Evolutionary conservation across 768 basidiomycete genomes (phyloP).

Genomic region (Holtermanniella nyarrowii): DNA sequence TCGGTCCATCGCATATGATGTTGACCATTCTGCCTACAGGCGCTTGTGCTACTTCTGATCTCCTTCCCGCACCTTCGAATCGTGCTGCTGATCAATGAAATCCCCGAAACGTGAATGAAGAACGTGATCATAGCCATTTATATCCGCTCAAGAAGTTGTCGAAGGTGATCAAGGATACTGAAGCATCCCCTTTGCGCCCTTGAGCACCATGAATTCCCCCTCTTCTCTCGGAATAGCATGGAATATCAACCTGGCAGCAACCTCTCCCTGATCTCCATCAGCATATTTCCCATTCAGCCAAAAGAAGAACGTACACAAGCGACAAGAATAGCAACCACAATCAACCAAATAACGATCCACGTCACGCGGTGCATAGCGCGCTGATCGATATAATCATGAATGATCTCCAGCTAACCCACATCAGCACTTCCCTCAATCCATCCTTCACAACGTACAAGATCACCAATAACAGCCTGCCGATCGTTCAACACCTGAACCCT

Average conservation of each 20-base stretch:
- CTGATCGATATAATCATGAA: constrained; percentile 86
- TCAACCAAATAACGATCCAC: constrained; percentile 74
- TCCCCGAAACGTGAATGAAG: too few relatives aligned
- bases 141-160: too few relatives aligned
- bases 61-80: too few relatives aligned
- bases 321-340: constrained; percentile 78
- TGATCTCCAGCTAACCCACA: constrained; percentile 64
- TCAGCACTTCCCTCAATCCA: constrained; percentile 13
- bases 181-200: constrained; percentile 1
- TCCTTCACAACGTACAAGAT: constrained; percentile 52
- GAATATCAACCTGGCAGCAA: constrained; percentile 33
- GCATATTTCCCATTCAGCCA: constrained; percentile 2
- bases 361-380: constrained; percentile 85
- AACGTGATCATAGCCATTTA: too few relatives aligned
- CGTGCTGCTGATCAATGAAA: too few relatives aligned
- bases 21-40: too few relatives aligned
- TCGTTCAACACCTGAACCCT: constrained; percentile 80
- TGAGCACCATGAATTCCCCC: constrained; percentile 23
- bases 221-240: constrained; percentile 21
- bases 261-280: constrained; percentile 28
- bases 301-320: constrained; percentile 50
- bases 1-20: too few relatives aligned
- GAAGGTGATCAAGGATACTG: too few relatives aligned
- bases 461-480: constrained; percentile 73
- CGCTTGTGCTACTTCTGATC: too few relatives aligned